Evolutionary conservation across 2,329 filamentous ascomycete species (phyloP), one percentile per base, ranked within the genome.

Genomic region (Aspergillus sergii): DNA sequence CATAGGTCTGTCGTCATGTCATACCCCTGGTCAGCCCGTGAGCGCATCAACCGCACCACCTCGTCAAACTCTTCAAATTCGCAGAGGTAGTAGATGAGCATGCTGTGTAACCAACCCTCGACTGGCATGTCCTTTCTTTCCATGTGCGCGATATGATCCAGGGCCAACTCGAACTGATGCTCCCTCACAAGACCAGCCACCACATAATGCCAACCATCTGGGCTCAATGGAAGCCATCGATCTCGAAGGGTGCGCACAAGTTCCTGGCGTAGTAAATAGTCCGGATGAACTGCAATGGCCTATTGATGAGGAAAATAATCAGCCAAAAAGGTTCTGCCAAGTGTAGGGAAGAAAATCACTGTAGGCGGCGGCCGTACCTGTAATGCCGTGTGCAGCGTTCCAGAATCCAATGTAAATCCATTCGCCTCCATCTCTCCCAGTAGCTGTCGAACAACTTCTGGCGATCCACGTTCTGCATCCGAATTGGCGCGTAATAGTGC

Each of bases 281-380:
- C 91, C 0, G 94, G 92, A 74, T 98, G 95, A 10, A 95, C 86
- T 0, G 91, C 87, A 28, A 97, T 82, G 6, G 86, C 89, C 83
- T 91, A 66, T 7, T 19, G 4, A 23, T 32, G 46, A 56, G 54
- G 51, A 23, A 7, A 39, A 19, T 26, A 12, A 43, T 23, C 19
- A n/a, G 23, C 48, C 48, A 61, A 46, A 43, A 28, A 23, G 19
- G 4, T 55, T 11, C 23, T 11, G 30, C 16, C 21, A 55, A 57
- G 45, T 21, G n/a, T 28, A 53, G 2, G 23, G 3, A 7, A 14
- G 43, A 32, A 19, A 14, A 11, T 19, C 43, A 41, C 26, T 16
- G 19, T 48, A 9, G 16, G 28, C 11, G 9, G 28, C 53, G 10
- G 23, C 23, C 80, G 30, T 73, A 90, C 88, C 76, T 88, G 87